Evolutionary conservation across 805 yeast species (phyloP).

Genomic region (Wickerhamiella parazyma): DNA sequence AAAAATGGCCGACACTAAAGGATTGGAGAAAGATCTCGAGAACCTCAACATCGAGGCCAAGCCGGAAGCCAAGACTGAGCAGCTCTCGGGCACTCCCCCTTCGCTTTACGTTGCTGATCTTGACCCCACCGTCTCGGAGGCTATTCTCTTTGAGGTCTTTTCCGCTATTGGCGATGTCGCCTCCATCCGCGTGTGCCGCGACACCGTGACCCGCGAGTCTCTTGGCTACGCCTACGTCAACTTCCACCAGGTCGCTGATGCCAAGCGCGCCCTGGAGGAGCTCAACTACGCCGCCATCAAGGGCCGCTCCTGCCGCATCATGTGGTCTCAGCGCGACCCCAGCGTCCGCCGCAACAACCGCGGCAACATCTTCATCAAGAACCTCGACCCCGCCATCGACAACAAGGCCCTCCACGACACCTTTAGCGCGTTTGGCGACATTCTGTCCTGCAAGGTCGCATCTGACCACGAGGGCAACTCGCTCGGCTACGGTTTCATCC

Average conservation of each 20-base stretch:
- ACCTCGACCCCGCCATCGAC: conserved; percentile 95
- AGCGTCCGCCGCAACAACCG: conserved; percentile 86
- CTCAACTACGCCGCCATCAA: conserved; percentile 87
- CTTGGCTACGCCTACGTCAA: conserved; percentile 97
- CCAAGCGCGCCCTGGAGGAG: conserved; percentile 87
- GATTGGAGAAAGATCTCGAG: conserved; percentile 28
- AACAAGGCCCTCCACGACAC: conserved; percentile 98
- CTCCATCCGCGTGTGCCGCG: conserved; percentile 97
- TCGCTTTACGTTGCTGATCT: conserved; percentile 97
- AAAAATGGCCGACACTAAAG: conserved; percentile 21
- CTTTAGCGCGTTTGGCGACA: conserved; percentile 90
- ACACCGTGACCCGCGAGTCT: conserved; percentile 91
- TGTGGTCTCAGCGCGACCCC: conserved; percentile 99
- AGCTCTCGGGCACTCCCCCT: conserved; percentile 29
- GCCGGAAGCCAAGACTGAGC: conserved; percentile 22
- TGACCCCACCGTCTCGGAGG: conserved; percentile 85
- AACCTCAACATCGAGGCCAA: conserved; percentile 22
- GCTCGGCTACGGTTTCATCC: conserved; percentile 95
- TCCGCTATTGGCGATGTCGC: conserved; percentile 91
- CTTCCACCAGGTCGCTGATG: conserved; percentile 79
- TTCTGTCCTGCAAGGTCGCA: conserved; percentile 94
- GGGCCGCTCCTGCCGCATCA: conserved; percentile 95
- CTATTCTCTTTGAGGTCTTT: conserved; percentile 85
- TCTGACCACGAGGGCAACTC: conserved; percentile 83
- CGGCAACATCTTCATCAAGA: conserved; percentile 95